phyloP scores from a whole-genome alignment of 1,284 basidiomycete species.

The Mycosarcoma mackinlayi region DNA sequence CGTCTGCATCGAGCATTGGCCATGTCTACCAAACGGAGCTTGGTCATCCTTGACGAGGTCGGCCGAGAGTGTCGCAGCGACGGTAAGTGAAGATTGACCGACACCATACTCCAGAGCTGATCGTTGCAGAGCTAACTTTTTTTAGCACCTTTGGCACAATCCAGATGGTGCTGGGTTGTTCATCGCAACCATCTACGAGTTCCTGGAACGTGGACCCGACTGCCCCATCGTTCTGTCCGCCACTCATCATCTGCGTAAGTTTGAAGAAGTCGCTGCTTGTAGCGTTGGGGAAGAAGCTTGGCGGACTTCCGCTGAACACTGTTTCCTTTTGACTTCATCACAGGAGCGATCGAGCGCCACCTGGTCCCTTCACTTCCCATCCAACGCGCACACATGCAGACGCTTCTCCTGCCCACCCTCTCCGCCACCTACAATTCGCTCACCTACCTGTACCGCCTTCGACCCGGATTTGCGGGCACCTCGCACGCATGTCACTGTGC shows the following conservation, averaged over 20 bases:
- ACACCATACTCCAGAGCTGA: no score
- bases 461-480: conserved; percentile 33
- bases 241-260: conserved; percentile 46
- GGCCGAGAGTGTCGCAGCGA: conserved; percentile 46
- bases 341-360: conserved; percentile 42
- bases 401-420: conserved; percentile 30
- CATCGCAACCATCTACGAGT: conserved; percentile 39
- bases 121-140: no score
- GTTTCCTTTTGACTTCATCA: no score
- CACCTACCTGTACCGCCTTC: conserved; percentile 42
- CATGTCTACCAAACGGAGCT: conserved; percentile 30
- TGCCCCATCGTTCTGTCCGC: conserved; percentile 44
- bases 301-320: no score
- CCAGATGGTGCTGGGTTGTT: conserved; percentile 48
- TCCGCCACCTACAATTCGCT: conserved; percentile 18
- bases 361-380: conserved; percentile 26
- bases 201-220: conserved; percentile 24
- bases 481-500: conserved; percentile 47
- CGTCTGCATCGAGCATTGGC: conserved; percentile 38
- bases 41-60: conserved; percentile 51
- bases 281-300: no score
- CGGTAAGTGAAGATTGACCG: conserved; percentile 13
- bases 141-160: no score
- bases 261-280: no score
- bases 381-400: conserved; percentile 46